Percentiles rank a stretch among this genome's conserved stretches.
These are phyloP conservation scores for Fusarium neocosmosporiellum DNA, from an alignment of 2,329 filamentous ascomycete species.

Conservation along the genomic window DNA sequence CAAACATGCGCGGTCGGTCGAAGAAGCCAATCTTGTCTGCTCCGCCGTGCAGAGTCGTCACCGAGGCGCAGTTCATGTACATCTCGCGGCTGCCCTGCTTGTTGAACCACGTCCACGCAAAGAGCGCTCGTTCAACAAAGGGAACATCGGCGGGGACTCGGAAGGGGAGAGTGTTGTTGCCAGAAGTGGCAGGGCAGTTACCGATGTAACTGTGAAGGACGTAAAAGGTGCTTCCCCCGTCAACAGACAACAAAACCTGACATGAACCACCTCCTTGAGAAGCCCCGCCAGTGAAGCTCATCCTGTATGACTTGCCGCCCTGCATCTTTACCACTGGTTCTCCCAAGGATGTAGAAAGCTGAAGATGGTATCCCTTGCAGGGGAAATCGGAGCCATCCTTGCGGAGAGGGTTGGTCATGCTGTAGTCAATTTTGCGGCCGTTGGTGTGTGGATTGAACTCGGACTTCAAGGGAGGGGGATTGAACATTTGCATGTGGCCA, in stretches of 20 bases:
- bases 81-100: constrained; percentile 72
- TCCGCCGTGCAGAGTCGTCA: constrained; percentile 56
- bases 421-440: constrained; percentile 68
- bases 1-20: constrained; percentile 71
- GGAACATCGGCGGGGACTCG: constrained; percentile 64
- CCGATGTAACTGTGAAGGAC: constrained; percentile 57
- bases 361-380: constrained; percentile 71
- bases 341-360: constrained; percentile 47
- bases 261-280: constrained; percentile 70
- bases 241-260: constrained; percentile 71
- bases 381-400: constrained; percentile 74
- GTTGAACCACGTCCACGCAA: constrained; percentile 75
- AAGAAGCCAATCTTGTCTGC: constrained; percentile 12
- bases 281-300: constrained; percentile 65
- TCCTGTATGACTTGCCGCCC: constrained; percentile 63
- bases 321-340: constrained; percentile 61
- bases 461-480: constrained; percentile 62
- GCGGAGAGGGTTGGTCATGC: constrained; percentile 73
- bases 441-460: constrained; percentile 61
- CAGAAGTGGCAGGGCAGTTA: constrained; percentile 45
- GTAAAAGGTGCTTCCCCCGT: constrained; percentile 68
- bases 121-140: constrained; percentile 58
- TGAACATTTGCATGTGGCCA: constrained; percentile 63
- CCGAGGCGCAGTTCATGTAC: constrained; percentile 76
- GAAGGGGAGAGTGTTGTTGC: constrained; percentile 53